Percentiles rank a stretch among this genome's conserved stretches.
Conservation (phyloP, 331 rosid species). For the Acacia pycnantha region DNA sequence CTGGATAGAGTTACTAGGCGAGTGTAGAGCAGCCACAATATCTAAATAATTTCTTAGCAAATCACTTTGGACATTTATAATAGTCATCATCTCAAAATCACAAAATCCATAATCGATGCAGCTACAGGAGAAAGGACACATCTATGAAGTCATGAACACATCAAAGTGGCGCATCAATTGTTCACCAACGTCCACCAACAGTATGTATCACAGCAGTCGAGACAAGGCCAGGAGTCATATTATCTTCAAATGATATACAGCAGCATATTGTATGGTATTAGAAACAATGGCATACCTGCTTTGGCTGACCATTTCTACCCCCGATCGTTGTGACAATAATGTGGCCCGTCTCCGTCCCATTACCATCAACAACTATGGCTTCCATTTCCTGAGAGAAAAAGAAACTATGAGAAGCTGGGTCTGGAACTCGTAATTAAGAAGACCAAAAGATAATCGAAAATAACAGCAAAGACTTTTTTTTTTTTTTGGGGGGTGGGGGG, state of each 20-base stretch:
- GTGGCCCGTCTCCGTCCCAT: slow-evolving; percentile 85
- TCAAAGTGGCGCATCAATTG: slow-evolving; percentile 9
- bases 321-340: slow-evolving; percentile 91
- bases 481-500: background rate
- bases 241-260: slow-evolving; percentile 1
- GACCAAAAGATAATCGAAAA: background rate
- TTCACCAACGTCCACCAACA: slow-evolving; percentile 16
- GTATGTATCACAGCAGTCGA: background rate
- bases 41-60: background rate
- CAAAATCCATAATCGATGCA: background rate
- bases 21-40: slow-evolving; percentile 12
- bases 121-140: background rate
- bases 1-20: background rate
- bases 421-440: slow-evolving; percentile 3
- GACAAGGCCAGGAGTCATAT: background rate
- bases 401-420: slow-evolving; percentile 20
- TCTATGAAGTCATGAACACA: background rate
- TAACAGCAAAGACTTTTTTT: background rate
- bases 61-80: background rate
- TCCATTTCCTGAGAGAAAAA: slow-evolving; percentile 64
- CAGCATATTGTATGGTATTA: background rate
- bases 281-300: slow-evolving; percentile 55
- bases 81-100: slow-evolving; percentile 5
- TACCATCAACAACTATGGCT: slow-evolving; percentile 78
- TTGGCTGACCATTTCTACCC: slow-evolving; percentile 83